Percentiles rank a stretch among this genome's conserved stretches.
Evolutionary conservation across 2,329 filamentous ascomycete genomes (phyloP).

Genomic region (Scytalidium sp.): DNA sequence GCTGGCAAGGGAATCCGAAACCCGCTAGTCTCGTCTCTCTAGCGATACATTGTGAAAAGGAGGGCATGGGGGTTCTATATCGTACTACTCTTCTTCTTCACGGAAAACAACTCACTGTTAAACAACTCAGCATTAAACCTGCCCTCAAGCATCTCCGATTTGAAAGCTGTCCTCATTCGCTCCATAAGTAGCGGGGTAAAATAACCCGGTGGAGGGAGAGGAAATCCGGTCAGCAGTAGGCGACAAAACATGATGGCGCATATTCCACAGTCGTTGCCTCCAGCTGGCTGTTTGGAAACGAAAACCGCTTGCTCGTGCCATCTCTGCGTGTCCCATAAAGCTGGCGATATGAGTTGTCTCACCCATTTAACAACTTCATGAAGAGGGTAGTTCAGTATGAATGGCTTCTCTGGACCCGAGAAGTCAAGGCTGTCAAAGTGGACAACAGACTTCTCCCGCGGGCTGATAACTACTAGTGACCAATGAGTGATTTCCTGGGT

Average conservation of each 20-base stretch:
- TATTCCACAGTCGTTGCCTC: neutral
- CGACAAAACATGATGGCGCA: neutral
- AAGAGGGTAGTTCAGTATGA: neutral
- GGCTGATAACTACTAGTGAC: neutral
- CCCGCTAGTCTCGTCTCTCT: too few relatives aligned
- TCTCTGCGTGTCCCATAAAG: neutral
- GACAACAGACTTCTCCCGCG: neutral
- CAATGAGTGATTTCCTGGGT: neutral
- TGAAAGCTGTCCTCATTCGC: neutral
- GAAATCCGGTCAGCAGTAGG: neutral
- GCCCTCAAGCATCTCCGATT: neutral
- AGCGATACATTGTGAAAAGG: too few relatives aligned
- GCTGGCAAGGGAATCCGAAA: too few relatives aligned
- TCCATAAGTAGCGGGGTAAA: neutral
- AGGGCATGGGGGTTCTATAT: too few relatives aligned
- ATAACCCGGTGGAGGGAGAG: neutral
- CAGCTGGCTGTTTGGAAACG: neutral
- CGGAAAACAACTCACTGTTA: too few relatives aligned
- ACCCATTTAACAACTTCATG: neutral
- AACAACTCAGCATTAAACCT: too few relatives aligned
- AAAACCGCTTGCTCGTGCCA: neutral
- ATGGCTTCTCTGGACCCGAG: neutral
- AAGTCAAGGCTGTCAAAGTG: neutral
- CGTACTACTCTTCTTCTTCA: too few relatives aligned
- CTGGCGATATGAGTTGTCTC: neutral